A percentile compares a stretch with the other conserved stretches of the same genome.
phyloP scores from a whole-genome alignment of 2,329 filamentous ascomycete species.

The Epichloe brachyelytri region DNA sequence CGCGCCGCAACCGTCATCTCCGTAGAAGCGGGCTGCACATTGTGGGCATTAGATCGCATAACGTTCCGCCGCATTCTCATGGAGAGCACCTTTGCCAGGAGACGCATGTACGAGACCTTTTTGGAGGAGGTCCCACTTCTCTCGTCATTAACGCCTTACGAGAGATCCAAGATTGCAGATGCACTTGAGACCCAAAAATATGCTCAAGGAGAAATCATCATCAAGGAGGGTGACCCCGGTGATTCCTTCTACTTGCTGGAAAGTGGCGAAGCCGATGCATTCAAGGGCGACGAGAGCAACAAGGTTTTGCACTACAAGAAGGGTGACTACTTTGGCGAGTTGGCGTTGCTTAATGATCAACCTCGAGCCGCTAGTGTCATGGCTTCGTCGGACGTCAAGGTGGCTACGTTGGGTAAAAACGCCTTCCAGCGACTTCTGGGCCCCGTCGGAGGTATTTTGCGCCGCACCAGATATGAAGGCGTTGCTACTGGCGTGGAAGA shows the following conservation, averaged over 20 bases:
- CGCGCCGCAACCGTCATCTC: slow-evolving; percentile 89
- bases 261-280: slow-evolving; percentile 73
- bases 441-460: slow-evolving; percentile 88
- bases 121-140: slow-evolving; percentile 86
- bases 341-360: slow-evolving; percentile 85
- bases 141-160: slow-evolving; percentile 72
- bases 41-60: slow-evolving; percentile 90
- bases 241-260: slow-evolving; percentile 88
- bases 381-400: slow-evolving; percentile 77
- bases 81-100: slow-evolving; percentile 92
- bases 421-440: slow-evolving; percentile 90
- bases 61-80: slow-evolving; percentile 97
- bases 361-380: slow-evolving; percentile 84
- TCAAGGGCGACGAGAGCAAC: slow-evolving; percentile 58
- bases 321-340: slow-evolving; percentile 94
- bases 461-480: slow-evolving; percentile 55
- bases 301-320: slow-evolving; percentile 74
- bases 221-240: slow-evolving; percentile 81
- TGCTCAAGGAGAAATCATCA: slow-evolving; percentile 67
- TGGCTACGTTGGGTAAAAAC: slow-evolving; percentile 82
- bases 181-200: slow-evolving; percentile 87
- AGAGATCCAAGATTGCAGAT: slow-evolving; percentile 94
- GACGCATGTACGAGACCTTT: slow-evolving; percentile 95
- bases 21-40: slow-evolving; percentile 60
- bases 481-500: slow-evolving; percentile 51